These are phyloP conservation scores for Boletus subparvulus DNA, from an alignment of 768 basidiomycete species.

Conservation along the genomic window DNA sequence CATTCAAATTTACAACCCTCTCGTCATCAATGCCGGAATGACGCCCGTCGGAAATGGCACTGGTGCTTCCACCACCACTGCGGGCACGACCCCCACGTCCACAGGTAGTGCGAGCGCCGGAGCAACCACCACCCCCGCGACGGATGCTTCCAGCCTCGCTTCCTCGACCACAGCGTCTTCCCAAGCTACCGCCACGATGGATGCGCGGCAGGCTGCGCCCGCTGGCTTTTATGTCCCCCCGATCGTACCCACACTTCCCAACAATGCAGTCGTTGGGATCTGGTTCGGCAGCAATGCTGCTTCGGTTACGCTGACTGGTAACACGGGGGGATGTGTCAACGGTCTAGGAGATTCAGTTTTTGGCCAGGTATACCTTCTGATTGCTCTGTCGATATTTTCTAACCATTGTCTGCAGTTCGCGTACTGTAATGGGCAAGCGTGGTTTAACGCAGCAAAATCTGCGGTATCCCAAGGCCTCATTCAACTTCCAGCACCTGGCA, in stretches of 20 bases:
- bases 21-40: conserved; percentile 33
- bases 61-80: background rate
- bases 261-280: conserved; percentile 24
- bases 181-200: background rate
- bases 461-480: conserved; percentile 21
- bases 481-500: conserved; percentile 22
- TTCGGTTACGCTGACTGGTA: conserved; percentile 22
- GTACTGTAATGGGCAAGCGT: conserved; percentile 24
- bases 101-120: background rate
- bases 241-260: conserved; percentile 22
- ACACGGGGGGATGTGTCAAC: conserved; percentile 23
- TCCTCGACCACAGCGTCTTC: background rate
- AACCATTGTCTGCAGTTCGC: conserved; percentile 18
- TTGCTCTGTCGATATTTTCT: background rate
- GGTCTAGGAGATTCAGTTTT: conserved; percentile 23
- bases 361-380: conserved; percentile 19
- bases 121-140: background rate
- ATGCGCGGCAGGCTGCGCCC: conserved; percentile 10
- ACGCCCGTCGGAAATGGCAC: conserved; percentile 9
- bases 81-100: background rate
- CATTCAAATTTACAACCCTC: conserved; percentile 29
- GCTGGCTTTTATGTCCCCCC: conserved; percentile 26
- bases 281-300: conserved; percentile 31
- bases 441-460: conserved; percentile 22
- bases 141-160: background rate